Percentiles rank a stretch among this genome's conserved stretches.
These are phyloP conservation scores for Cupressus sempervirens DNA, from an alignment of 75 land plant species.

Conservation along the genomic window DNA sequence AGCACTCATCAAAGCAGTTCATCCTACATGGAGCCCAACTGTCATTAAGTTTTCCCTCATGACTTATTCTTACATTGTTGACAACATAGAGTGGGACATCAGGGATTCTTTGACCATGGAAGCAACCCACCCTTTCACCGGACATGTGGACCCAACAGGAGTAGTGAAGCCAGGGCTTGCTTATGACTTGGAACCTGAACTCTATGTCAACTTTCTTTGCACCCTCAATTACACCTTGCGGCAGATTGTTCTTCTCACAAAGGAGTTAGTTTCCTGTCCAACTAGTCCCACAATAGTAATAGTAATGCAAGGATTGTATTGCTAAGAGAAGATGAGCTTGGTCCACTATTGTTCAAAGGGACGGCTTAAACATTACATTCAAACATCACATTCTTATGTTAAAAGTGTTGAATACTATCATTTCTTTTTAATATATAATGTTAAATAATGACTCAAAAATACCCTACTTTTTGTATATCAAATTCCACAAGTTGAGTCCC, in stretches of 20 bases:
- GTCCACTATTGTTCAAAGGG: no score
- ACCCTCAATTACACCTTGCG: constrained; percentile 8
- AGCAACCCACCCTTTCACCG: constrained; percentile 13
- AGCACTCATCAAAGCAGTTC: constrained; percentile 40
- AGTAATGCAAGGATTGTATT: no score
- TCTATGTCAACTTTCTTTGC: constrained; percentile 14
- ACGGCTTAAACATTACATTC: no score
- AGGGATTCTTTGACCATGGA: neutral
- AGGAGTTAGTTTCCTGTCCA: neutral
- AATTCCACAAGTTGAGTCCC: no score
- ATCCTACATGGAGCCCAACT: constrained; percentile 62
- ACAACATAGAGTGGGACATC: neutral
- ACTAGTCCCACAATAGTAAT: no score
- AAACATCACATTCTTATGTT: no score
- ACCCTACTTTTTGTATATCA: no score
- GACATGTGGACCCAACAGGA: constrained; percentile 13
- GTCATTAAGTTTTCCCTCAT: constrained; percentile 60
- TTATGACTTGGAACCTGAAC: constrained; percentile 1
- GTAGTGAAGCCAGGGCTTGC: constrained; percentile 21
- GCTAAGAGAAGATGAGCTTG: no score
- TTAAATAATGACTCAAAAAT: no score
- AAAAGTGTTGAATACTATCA: no score
- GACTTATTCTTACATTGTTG: constrained; percentile 21
- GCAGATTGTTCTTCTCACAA: neutral
- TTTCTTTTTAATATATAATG: no score